Evolutionary conservation across 192 early-diverging fungal species (phyloP).

Genomic region (Dissophora ornata): DNA sequence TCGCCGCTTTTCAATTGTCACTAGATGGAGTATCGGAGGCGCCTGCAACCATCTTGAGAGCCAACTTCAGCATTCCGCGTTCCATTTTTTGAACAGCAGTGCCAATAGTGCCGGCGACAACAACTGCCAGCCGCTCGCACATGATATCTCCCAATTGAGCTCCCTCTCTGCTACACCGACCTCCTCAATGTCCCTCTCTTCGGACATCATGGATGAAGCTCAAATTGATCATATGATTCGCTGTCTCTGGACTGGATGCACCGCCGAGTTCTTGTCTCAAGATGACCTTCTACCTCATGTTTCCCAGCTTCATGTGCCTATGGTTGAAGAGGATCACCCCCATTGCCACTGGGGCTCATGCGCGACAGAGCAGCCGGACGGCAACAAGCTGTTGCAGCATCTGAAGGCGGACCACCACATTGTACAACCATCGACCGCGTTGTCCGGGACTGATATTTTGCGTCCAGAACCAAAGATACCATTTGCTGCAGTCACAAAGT

Average conservation of each 20-base stretch:
- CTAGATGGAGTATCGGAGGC: slow-evolving; percentile 10
- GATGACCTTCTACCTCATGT: slow-evolving; percentile 66
- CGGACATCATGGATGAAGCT: slow-evolving; percentile 27
- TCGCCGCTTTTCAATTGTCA: neutral
- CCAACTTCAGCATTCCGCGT: slow-evolving; percentile 26
- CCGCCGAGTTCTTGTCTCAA: slow-evolving; percentile 59
- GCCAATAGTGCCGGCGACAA: slow-evolving; percentile 10
- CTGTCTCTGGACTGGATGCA: slow-evolving; percentile 64
- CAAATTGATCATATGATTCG: slow-evolving; percentile 52
- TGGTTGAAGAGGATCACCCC: slow-evolving; percentile 38
- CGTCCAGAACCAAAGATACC: slow-evolving; percentile 17
- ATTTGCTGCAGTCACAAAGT: neutral
- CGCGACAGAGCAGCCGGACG: slow-evolving; percentile 58
- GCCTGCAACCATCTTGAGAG: slow-evolving; percentile 16
- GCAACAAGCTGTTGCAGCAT: slow-evolving; percentile 69
- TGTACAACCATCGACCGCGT: slow-evolving; percentile 26
- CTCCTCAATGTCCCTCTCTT: slow-evolving; percentile 10
- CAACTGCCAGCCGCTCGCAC: neutral
- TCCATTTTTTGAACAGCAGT: slow-evolving; percentile 26
- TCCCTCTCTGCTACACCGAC: slow-evolving; percentile 12
- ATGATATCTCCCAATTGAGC: slow-evolving; percentile 2
- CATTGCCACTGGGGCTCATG: slow-evolving; percentile 75
- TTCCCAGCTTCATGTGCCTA: slow-evolving; percentile 58
- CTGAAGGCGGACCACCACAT: slow-evolving; percentile 68
- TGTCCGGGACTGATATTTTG: slow-evolving; percentile 12